A percentile compares a stretch with the other conserved stretches of the same genome.
Conservation (phyloP, 2,329 filamentous ascomycete genomes). For the Hysterium pulicare region DNA sequence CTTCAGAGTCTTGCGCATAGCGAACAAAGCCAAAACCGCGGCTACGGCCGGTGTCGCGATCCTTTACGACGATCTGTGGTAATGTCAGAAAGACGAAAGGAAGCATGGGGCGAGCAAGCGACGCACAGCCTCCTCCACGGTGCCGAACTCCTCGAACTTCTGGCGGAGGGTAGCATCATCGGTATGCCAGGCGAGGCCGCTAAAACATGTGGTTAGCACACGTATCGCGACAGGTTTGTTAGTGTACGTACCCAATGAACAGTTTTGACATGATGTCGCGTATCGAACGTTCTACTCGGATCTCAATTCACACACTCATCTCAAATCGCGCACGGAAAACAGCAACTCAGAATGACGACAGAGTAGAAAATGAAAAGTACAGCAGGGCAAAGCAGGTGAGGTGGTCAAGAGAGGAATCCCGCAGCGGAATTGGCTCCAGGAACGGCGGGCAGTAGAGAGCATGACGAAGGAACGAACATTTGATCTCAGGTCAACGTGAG, state of each 20-base stretch:
- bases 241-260: slow-evolving; percentile 76
- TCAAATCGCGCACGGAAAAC: slow-evolving; percentile 19
- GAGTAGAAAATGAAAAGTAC: slow-evolving; percentile 5
- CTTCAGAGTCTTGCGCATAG: slow-evolving; percentile 73
- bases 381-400: slow-evolving; percentile 2
- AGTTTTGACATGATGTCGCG: slow-evolving; percentile 75
- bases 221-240: slow-evolving; percentile 10
- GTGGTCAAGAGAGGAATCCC: slow-evolving; percentile 15
- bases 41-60: slow-evolving; percentile 93
- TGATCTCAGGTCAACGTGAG: slow-evolving; percentile 30
- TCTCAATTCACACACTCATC: slow-evolving; percentile 38
- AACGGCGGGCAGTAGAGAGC: slow-evolving; percentile 25
- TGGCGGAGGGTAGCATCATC: slow-evolving; percentile 80
- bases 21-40: slow-evolving; percentile 97
- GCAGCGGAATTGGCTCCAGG: slow-evolving; percentile 27
- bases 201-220: slow-evolving; percentile 37
- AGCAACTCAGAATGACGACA: slow-evolving; percentile 24
- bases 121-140: slow-evolving; percentile 93
- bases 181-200: slow-evolving; percentile 98
- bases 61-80: slow-evolving; percentile 87
- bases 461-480: slow-evolving; percentile 41
- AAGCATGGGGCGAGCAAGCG: slow-evolving; percentile 1
- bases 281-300: slow-evolving; percentile 33
- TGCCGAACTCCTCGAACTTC: slow-evolving; percentile 90
- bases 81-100: slow-evolving; percentile 17